Percentiles rank a stretch among this genome's conserved stretches.
These are phyloP conservation scores for Blastobotrys indianensis DNA, from an alignment of 1,139 yeast species.

Conservation along the genomic window DNA sequence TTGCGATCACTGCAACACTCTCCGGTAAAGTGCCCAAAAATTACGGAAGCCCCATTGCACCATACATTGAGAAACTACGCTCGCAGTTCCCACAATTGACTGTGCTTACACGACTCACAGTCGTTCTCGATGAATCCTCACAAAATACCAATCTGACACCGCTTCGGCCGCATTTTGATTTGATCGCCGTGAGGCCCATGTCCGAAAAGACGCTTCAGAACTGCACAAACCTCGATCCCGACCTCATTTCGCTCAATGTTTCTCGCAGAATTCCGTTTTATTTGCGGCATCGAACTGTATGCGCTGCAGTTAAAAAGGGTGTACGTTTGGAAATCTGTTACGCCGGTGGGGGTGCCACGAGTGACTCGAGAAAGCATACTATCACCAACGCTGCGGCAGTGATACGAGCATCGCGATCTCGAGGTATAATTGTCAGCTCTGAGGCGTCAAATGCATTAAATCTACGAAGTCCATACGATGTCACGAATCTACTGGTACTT, in stretches of 20 bases:
- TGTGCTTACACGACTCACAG: conserved; percentile 66
- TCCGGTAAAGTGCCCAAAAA: conserved; percentile 57
- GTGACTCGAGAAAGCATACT: conserved; percentile 48
- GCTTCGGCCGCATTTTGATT: conserved; percentile 47
- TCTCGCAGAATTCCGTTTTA: conserved; percentile 64
- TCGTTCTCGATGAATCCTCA: conserved; percentile 70
- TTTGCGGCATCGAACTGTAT: conserved; percentile 75
- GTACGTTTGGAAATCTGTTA: conserved; percentile 76
- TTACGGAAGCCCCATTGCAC: conserved; percentile 27
- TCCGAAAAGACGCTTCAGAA: conserved; percentile 74
- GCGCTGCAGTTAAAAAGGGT: conserved; percentile 80
- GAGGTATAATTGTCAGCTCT: conserved; percentile 74
- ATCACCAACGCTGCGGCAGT: conserved; percentile 69
- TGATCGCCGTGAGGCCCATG: conserved; percentile 74
- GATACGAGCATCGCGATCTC: conserved; percentile 73
- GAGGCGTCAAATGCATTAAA: conserved; percentile 61
- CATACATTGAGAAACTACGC: conserved; percentile 27
- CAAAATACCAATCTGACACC: conserved; percentile 64
- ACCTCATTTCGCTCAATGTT: conserved; percentile 69
- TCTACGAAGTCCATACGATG: conserved; percentile 61
- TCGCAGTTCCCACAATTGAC: conserved; percentile 38
- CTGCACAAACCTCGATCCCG: conserved; percentile 66
- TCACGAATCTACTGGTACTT: conserved; percentile 57
- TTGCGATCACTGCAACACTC: conserved; percentile 64
- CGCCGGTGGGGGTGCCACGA: conserved; percentile 28